phyloP scores from a whole-genome alignment of 2,329 filamentous ascomycete genomes.

The Fusarium albidum region DNA sequence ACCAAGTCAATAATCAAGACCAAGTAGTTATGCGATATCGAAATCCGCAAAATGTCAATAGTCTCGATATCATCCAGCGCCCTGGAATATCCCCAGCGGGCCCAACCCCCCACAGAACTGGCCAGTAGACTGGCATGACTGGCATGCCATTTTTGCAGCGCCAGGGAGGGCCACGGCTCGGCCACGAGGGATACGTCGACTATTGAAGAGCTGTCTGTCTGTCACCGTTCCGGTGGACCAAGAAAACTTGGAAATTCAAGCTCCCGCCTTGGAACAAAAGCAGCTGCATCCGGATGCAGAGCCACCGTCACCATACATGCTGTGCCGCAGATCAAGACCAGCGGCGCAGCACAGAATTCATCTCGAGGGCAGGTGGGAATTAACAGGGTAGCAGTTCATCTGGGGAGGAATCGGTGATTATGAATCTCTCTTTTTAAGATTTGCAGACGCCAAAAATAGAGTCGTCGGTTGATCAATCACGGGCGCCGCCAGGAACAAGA shows the following conservation, averaged over 20 bases:
- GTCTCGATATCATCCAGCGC: slow-evolving; percentile 10
- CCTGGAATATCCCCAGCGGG: slow-evolving; percentile 2
- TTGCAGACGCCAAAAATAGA: slow-evolving; percentile 33
- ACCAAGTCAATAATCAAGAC: background rate
- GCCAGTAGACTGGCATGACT: slow-evolving; percentile 22
- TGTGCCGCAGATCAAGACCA: slow-evolving; percentile 1
- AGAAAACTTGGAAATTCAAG: slow-evolving; percentile 8
- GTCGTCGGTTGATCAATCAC: slow-evolving; percentile 24
- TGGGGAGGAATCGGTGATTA: background rate
- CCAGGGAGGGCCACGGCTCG: slow-evolving; percentile 8
- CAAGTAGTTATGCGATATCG: slow-evolving; percentile 16
- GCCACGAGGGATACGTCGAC: too few relatives aligned
- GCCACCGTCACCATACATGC: background rate
- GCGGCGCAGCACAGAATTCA: slow-evolving; percentile 1
- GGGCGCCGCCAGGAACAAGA: background rate
- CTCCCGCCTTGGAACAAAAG: background rate
- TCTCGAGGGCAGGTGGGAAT: slow-evolving; percentile 8
- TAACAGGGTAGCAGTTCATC: too few relatives aligned
- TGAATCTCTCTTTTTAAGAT: slow-evolving; percentile 29
- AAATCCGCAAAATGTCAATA: slow-evolving; percentile 25
- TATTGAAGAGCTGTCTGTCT: slow-evolving; percentile 1
- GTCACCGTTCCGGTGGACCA: background rate
- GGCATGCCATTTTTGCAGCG: slow-evolving; percentile 16
- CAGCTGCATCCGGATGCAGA: too few relatives aligned
- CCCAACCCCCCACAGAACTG: too few relatives aligned